A percentile compares a stretch with the other conserved stretches of the same genome.
These are phyloP conservation scores for Clitopilus hobsonii DNA, from an alignment of 768 basidiomycete genomes.

Conservation along the genomic window DNA sequence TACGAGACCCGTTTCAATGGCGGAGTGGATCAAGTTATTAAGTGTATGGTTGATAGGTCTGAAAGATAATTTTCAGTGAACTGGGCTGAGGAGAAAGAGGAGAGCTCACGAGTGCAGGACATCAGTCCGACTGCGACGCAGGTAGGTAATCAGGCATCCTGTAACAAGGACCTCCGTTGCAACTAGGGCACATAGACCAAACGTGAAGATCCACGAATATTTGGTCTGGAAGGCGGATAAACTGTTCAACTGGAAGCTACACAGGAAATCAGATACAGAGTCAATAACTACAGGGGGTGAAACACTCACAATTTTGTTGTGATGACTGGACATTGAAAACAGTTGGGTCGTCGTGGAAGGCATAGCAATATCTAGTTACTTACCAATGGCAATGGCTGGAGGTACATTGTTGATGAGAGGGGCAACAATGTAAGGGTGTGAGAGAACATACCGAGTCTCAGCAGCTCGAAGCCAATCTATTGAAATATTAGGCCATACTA, in stretches of 20 bases:
- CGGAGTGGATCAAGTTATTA: background rate
- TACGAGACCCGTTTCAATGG: background rate
- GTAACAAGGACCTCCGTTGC: background rate
- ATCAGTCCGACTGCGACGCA: background rate
- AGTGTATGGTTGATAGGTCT: background rate
- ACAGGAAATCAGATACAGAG: background rate
- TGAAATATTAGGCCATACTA: no score
- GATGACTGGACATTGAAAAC: background rate
- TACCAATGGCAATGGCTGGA: background rate
- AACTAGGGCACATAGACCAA: background rate
- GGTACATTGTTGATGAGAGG: background rate
- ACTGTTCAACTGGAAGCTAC: background rate
- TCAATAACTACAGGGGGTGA: background rate
- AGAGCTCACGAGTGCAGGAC: background rate
- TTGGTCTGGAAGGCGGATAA: background rate
- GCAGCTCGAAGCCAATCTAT: background rate
- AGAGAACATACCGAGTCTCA: background rate
- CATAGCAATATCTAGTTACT: background rate
- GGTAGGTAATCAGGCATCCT: background rate
- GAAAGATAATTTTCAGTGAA: background rate
- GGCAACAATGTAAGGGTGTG: no score
- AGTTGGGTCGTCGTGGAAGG: no score
- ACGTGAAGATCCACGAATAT: background rate
- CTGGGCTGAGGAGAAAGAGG: background rate
- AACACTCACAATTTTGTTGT: background rate